phyloP scores from a whole-genome alignment of 2,329 filamentous ascomycete species.

The Colletotrichum musicola region DNA sequence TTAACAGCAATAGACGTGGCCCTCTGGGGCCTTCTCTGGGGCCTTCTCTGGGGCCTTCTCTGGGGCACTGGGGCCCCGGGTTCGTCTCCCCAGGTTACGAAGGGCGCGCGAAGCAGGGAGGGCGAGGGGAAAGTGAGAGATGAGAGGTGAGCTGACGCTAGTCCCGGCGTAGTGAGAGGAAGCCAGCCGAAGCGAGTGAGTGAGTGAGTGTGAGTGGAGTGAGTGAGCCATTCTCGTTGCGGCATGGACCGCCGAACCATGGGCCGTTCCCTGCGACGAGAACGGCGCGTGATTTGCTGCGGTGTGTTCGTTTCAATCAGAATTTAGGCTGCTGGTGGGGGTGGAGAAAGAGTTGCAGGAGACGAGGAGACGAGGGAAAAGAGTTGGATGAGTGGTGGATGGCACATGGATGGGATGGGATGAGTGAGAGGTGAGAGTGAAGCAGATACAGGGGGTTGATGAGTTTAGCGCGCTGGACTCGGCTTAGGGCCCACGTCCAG shows the following conservation, averaged over 20 bases:
- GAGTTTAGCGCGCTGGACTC: constrained; percentile 10
- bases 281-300: constrained; percentile 25
- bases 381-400: constrained; percentile 1
- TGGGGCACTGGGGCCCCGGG: constrained; percentile 18
- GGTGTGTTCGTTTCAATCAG: constrained; percentile 11
- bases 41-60: constrained; percentile 17
- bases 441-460: constrained; percentile 9
- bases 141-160: constrained; percentile 13
- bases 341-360: background rate
- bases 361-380: constrained; percentile 23
- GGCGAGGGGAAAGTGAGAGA: constrained; percentile 3
- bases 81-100: constrained; percentile 18
- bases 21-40: constrained; percentile 15
- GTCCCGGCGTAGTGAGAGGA: background rate
- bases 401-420: background rate
- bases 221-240: constrained; percentile 23
- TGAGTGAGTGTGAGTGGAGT: background rate
- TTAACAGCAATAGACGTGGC: constrained; percentile 27
- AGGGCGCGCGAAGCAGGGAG: background rate
- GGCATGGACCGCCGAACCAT: constrained; percentile 17
- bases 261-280: constrained; percentile 21
- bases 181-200: background rate
- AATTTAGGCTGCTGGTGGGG: constrained; percentile 29
- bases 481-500: constrained; percentile 23
- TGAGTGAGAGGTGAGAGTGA: background rate